Conservation (phyloP, 176 grass and related monocot genomes). For the Eleusine coracana region DNA sequence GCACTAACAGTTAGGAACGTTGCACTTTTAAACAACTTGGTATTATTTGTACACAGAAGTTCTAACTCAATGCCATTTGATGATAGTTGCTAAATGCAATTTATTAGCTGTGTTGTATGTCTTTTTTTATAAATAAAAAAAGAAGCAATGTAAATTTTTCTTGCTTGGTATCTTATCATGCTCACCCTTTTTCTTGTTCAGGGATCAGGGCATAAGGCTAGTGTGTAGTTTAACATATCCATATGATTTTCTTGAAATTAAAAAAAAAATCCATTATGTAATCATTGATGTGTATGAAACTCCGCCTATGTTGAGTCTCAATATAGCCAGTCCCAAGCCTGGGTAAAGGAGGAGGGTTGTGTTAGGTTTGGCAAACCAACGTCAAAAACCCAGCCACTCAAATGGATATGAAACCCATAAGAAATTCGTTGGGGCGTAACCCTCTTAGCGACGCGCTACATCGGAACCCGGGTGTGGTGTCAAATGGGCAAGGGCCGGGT, state of each 20-base stretch:
- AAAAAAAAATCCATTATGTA: background rate
- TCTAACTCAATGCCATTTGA: background rate
- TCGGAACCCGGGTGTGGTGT: no score
- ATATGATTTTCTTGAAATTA: background rate
- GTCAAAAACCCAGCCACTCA: no score
- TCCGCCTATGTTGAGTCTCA: no score
- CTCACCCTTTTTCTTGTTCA: background rate
- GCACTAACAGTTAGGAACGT: background rate
- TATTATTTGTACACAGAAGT: background rate
- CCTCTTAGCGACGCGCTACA: no score
- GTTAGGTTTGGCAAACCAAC: no score
- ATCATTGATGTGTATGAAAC: background rate
- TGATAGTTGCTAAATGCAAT: background rate
- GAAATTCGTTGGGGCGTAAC: no score
- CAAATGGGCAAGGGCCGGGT: no score
- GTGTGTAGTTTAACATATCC: no score
- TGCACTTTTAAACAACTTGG: background rate
- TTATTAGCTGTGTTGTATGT: background rate
- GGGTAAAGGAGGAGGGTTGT: no score
- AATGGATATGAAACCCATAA: no score
- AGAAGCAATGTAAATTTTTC: background rate
- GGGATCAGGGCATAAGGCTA: background rate
- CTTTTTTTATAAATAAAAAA: background rate
- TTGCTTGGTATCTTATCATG: background rate
- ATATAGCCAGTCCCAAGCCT: no score